These are phyloP conservation scores for Hypoxylon sp. DNA, from an alignment of 2,329 filamentous ascomycete species.

Conservation along the genomic window DNA sequence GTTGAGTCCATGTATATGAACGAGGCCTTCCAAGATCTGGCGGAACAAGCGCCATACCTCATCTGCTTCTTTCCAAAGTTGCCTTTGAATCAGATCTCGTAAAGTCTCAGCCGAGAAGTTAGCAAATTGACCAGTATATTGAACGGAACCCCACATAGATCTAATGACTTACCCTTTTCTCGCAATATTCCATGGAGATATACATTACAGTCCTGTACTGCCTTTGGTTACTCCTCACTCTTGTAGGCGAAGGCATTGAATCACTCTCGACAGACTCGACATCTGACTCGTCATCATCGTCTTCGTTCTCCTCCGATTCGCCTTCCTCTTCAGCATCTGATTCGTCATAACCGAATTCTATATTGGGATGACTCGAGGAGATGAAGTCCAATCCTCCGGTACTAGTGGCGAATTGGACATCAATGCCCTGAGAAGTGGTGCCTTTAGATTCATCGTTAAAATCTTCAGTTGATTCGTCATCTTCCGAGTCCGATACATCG, in stretches of 20 bases:
- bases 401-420: slow-evolving; percentile 76
- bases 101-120: slow-evolving; percentile 72
- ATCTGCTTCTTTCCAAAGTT: slow-evolving; percentile 79
- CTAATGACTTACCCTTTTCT: slow-evolving; percentile 76
- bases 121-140: slow-evolving; percentile 16
- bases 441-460: slow-evolving; percentile 56
- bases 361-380: slow-evolving; percentile 83
- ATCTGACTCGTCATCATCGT: slow-evolving; percentile 63
- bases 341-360: slow-evolving; percentile 82
- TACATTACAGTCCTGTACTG: slow-evolving; percentile 83
- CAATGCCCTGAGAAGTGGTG: slow-evolving; percentile 59
- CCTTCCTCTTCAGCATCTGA: slow-evolving; percentile 58
- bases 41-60: slow-evolving; percentile 93
- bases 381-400: slow-evolving; percentile 92
- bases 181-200: slow-evolving; percentile 99
- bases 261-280: slow-evolving; percentile 60
- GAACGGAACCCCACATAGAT: not conserved
- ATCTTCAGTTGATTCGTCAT: slow-evolving; percentile 68
- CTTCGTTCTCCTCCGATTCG: slow-evolving; percentile 57
- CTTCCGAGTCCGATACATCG: slow-evolving; percentile 69
- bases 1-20: slow-evolving; percentile 89
- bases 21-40: slow-evolving; percentile 90
- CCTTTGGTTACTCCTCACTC: slow-evolving; percentile 60
- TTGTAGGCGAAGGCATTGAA: slow-evolving; percentile 48
- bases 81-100: slow-evolving; percentile 85